These are phyloP conservation scores for Tuber borchii DNA, from an alignment of 495 filamentous ascomycete genomes.

Conservation along the genomic window DNA sequence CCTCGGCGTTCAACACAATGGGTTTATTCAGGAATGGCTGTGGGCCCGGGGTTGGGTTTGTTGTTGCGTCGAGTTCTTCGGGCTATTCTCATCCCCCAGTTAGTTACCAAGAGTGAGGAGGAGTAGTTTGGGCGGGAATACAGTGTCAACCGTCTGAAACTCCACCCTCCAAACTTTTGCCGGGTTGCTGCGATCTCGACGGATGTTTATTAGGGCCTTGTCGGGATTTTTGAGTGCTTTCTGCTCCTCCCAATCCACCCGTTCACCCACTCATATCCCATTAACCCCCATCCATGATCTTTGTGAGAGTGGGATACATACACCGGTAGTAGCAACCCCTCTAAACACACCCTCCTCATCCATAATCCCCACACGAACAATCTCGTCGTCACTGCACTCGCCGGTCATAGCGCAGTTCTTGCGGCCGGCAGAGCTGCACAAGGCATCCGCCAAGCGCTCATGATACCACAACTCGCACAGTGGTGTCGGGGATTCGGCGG, in stretches of 20 bases:
- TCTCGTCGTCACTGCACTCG: slow-evolving; percentile 21
- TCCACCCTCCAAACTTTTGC: slow-evolving; percentile 27
- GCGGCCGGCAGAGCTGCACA: slow-evolving; percentile 7
- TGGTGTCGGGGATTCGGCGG: slow-evolving; percentile 14
- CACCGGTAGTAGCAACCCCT: slow-evolving; percentile 21
- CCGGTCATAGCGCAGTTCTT: slow-evolving; percentile 4
- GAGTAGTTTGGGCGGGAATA: not conserved
- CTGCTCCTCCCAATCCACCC: not conserved
- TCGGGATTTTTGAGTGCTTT: not conserved
- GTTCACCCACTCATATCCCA: not conserved
- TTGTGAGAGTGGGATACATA: slow-evolving; percentile 14
- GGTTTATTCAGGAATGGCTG: slow-evolving; percentile 59
- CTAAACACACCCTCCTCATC: slow-evolving; percentile 21
- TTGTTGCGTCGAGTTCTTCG: slow-evolving; percentile 47
- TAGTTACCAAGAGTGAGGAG: not conserved
- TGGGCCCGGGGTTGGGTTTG: slow-evolving; percentile 48
- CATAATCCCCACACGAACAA: slow-evolving; percentile 33
- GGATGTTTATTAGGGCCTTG: slow-evolving; percentile 5
- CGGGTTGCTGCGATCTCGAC: slow-evolving; percentile 7
- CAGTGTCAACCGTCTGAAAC: slow-evolving; percentile 18
- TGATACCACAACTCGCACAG: slow-evolving; percentile 1
- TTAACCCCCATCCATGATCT: slow-evolving; percentile 5
- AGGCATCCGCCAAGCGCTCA: not conserved
- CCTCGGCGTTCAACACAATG: slow-evolving; percentile 57
- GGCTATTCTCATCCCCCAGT: not conserved